Evolutionary conservation across 768 basidiomycete genomes (phyloP).

Genomic region (Macrolepiota albuminosa): DNA sequence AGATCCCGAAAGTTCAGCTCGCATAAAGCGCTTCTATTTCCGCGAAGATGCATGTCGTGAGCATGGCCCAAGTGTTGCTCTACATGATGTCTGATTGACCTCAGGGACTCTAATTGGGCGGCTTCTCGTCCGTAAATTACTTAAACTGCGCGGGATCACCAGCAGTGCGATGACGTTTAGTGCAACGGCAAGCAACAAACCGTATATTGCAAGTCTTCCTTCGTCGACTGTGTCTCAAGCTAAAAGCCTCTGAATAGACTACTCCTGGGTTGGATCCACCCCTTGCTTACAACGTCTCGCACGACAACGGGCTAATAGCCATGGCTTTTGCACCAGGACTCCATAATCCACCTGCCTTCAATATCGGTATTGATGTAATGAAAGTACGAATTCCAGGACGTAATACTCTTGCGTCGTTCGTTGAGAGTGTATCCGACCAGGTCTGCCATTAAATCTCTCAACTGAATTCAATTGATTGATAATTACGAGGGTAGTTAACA

Average conservation of each 20-base stretch:
- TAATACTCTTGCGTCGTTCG: conserved; percentile 54
- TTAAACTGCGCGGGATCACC: conserved; percentile 52
- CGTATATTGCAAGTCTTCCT: conserved; percentile 56
- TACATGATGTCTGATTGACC: background rate
- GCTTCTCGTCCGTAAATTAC: conserved; percentile 63
- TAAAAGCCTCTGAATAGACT: conserved; percentile 27
- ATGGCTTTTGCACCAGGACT: conserved; percentile 54
- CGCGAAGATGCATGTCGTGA: conserved; percentile 75
- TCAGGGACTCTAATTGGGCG: conserved; percentile 74
- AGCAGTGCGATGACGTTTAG: conserved; percentile 45
- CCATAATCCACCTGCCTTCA: conserved; percentile 47
- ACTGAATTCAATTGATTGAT: background rate
- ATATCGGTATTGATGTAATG: conserved; percentile 81
- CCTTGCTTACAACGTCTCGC: conserved; percentile 76
- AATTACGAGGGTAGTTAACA: conserved; percentile 33
- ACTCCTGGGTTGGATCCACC: conserved; percentile 42
- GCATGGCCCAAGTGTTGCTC: conserved; percentile 13
- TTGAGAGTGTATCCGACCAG: conserved; percentile 61
- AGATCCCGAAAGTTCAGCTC: conserved; percentile 49
- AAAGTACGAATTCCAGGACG: conserved; percentile 59
- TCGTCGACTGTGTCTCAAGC: background rate
- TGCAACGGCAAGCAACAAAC: conserved; percentile 64
- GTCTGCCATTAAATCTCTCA: conserved; percentile 28
- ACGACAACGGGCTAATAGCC: conserved; percentile 70
- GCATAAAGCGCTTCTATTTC: conserved; percentile 63